phyloP scores from a whole-genome alignment of 768 basidiomycete species.

The Glaciozyma antarctica region DNA sequence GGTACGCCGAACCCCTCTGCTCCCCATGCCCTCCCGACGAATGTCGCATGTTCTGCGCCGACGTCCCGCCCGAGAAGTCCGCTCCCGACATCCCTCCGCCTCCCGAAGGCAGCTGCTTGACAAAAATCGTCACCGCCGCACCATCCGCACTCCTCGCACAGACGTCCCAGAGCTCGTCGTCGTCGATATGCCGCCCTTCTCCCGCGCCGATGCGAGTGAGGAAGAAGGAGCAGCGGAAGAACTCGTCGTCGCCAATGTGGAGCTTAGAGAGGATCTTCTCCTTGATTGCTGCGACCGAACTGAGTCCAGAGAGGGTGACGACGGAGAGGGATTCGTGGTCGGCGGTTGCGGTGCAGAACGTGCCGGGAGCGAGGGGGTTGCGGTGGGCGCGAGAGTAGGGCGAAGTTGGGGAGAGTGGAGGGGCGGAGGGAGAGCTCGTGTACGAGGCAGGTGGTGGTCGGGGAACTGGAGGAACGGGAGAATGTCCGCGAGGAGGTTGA shows the following conservation, averaged over 20 bases:
- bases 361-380: conserved; percentile 5
- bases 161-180: conserved; percentile 61
- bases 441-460: background rate
- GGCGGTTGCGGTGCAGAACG: conserved; percentile 22
- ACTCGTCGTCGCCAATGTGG: conserved; percentile 74
- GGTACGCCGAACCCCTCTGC: too few relatives aligned
- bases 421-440: background rate
- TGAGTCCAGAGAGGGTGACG: conserved; percentile 20
- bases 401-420: conserved; percentile 3
- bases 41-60: background rate
- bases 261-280: conserved; percentile 40
- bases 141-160: conserved; percentile 40
- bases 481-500: conserved; percentile 3
- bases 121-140: conserved; percentile 51
- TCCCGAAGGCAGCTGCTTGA: conserved; percentile 50
- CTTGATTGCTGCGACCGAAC: conserved; percentile 21
- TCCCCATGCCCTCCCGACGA: background rate
- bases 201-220: conserved; percentile 75
- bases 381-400: background rate
- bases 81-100: background rate
- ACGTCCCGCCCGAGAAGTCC: background rate
- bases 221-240: conserved; percentile 65
- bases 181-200: conserved; percentile 62
- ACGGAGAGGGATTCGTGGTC: conserved; percentile 32
- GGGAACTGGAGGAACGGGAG: background rate